Evolutionary conservation across 352 stramenopile genomes (phyloP), one percentile per base, ranked within the genome.

Genomic region (Pseudoperonospora humuli): DNA sequence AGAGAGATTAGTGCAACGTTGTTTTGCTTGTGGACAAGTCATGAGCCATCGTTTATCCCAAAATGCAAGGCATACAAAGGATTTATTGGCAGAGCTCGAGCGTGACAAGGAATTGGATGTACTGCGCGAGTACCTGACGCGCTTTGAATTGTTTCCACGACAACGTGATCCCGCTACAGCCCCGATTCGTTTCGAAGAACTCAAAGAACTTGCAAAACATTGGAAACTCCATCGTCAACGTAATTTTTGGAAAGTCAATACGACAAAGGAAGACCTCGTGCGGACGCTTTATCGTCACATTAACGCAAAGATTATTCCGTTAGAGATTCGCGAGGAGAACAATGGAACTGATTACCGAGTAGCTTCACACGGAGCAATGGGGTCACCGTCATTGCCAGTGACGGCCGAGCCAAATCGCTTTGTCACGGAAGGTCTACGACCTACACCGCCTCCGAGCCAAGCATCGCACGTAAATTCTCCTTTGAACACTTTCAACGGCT

Each of bases 231-330:
- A 95, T 37, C 78, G 86, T 1, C 78, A 91, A 51, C 77, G 82
- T 23, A 88, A 91, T 39, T 95, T 95, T 45, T 95, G 84, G 84
- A 95, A 93, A 47, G 90, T 66, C 7, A 84, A 95, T 61, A 79
- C 75, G 23, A 86, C 76, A 23, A 93, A 93, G 47, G 82, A 95
- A 45, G 82, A 95, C 20, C 75, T 95, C 9, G 81, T 93, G 26
- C 72, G 63, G 5, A 92, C 78, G 10, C 52, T 94, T 3, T 86
- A 92, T 35, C 73, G 79, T 13, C 80, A 93, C 40, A 95, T 95
- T 41, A 91, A 91, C 50, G 84, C 78, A 26, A 92, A 83, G 47
- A 82, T 89, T 56, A 80, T 86, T 19, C 75, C 77, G 5, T 68
- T 82, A 24, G 74, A 88, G 56, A 42, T 19, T 5, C 58, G 70